phyloP scores from a whole-genome alignment of 2,329 filamentous ascomycete species.

The Aspergillus ochraceus region DNA sequence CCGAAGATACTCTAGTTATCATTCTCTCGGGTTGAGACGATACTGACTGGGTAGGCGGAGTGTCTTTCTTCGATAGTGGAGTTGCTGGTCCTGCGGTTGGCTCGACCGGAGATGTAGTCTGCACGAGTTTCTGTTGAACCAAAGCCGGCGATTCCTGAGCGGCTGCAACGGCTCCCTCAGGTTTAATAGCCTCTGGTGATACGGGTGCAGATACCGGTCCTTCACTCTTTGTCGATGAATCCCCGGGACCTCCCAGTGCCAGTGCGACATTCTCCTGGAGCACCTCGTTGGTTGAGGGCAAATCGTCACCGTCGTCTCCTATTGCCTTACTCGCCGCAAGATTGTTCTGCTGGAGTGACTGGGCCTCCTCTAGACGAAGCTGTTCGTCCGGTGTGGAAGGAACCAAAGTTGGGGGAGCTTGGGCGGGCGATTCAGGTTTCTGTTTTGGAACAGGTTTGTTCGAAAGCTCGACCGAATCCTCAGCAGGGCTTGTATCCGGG shows the following conservation, averaged over 20 bases:
- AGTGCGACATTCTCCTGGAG: constrained; percentile 25
- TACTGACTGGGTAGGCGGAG: constrained; percentile 24
- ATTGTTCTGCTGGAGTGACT: constrained; percentile 36
- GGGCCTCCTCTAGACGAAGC: constrained; percentile 56
- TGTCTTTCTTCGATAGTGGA: constrained; percentile 28
- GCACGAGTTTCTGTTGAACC: constrained; percentile 15
- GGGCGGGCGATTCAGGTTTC: constrained; percentile 24
- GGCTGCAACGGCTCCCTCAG: constrained; percentile 11
- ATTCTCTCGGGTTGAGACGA: constrained; percentile 54
- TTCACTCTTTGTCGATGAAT: constrained; percentile 21
- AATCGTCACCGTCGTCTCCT: constrained; percentile 16
- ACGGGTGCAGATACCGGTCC: constrained; percentile 8
- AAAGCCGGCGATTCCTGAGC: constrained; percentile 16
- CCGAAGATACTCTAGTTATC: constrained; percentile 69
- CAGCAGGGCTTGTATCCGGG: constrained; percentile 72
- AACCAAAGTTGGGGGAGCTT: constrained; percentile 29
- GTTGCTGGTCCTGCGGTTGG: constrained; percentile 9
- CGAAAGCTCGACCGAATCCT: constrained; percentile 52
- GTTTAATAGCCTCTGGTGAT: constrained; percentile 13
- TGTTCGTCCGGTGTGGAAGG: constrained; percentile 60
- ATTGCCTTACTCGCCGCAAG: constrained; percentile 21
- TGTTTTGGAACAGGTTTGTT: constrained; percentile 41
- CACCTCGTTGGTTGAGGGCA: constrained; percentile 25
- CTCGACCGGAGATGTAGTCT: constrained; percentile 13
- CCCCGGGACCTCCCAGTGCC: constrained; percentile 10